Base-by-base conservation (phyloP, 2,329 filamentous ascomycete genomes). In the Gliomastix tumulicola region DNA sequence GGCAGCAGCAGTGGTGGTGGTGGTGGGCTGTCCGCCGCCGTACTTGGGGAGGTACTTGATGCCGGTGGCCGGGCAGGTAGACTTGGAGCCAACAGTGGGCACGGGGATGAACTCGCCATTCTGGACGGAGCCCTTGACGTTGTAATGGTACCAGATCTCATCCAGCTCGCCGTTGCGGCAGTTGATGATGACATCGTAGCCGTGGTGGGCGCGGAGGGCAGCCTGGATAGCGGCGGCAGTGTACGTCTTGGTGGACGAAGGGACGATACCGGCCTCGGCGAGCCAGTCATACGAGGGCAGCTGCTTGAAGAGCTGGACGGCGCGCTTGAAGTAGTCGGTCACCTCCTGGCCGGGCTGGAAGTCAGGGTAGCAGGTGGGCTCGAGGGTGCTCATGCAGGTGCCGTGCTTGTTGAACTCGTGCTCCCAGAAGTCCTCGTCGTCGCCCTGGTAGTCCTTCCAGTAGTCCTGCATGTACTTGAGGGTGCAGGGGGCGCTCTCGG, bases 391-490 rank as follows among this genome's bases (percentile, higher is more conserved):
- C 44, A 87, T 75, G 59, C 83, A 87, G 13, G 68, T 71, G 36
- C 84, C 84, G 53, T 88, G 83, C 55, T 85, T 88, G 44, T 67
- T 65, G 76, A 79, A 88, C 57, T 88, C 83, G 54, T 87, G 82
- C 51, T 82, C 65, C 82, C 82, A 88, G 46, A 88, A 76, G 9
- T 59, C 60, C 47, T 81, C 72, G 45, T 82, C 74, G 28, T 78
- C 59, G 38, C 80, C 80, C 32, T 71, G 53, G 56, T 79, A 74
- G 50, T 81, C 77, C 53, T 84, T 80, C 84, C 82, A 88, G 61
- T 81, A 85, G 2, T 63, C 73, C 34, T 71, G 59, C 83, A 88
- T 88, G 52, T 79, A 83, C 3, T 62, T 59, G 2, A 88, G 63
- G 2, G 82, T 66, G 21, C 74, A 70, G 2, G 62, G 63, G 34